Base-by-base conservation (phyloP, 2,329 filamentous ascomycete species). In the Venturia pyrina region DNA sequence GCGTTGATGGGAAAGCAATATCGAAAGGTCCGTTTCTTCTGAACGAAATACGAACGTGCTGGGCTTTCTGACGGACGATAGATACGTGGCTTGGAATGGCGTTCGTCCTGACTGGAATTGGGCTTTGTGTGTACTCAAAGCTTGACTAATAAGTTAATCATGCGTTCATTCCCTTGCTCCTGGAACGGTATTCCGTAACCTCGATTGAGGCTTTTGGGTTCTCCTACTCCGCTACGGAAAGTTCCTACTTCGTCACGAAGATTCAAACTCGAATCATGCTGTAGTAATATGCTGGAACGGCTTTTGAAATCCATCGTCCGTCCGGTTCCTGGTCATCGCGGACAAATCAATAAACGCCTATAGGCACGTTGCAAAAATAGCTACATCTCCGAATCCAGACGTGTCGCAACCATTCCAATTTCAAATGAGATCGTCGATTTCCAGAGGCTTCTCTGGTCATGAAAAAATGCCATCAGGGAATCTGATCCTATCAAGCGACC, bases 1-100 rank as follows among this genome's bases (percentile, higher is more conserved):
- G 89, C 81, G 91, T 93, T 0, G 93, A 97, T 72, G 87, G 87
- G 68, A 98, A 97, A 75, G 89, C 93, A 1, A 96, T 98, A 68
- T 90, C 87, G 70, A 84, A 86, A 81, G 86, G 90, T 92, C 79
- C 72, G 83, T 78, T 28, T n/a, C 48, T 44, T 15, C 43, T 50
- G 10, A 28, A 46, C 11, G 21, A 63, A 17, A 21, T 34, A 3
- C 15, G 40, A 37, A 37, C 46, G 40, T 41, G 32, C n/a, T 50
- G 59, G 28, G 2, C 19, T 32, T 63, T 37, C 43, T 28, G 10
- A 28, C 8, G 28, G 2, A 11, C 10, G 10, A 32, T 69, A 91
- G 91, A 93, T 75, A 96, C 91, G 0, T 91, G 88, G 83, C 78
- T 91, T 65, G 92, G 92, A 8, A 93, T 96, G 89, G 78, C 79